phyloP scores from a whole-genome alignment of 83 land plant genomes.

The Picea abies region DNA sequence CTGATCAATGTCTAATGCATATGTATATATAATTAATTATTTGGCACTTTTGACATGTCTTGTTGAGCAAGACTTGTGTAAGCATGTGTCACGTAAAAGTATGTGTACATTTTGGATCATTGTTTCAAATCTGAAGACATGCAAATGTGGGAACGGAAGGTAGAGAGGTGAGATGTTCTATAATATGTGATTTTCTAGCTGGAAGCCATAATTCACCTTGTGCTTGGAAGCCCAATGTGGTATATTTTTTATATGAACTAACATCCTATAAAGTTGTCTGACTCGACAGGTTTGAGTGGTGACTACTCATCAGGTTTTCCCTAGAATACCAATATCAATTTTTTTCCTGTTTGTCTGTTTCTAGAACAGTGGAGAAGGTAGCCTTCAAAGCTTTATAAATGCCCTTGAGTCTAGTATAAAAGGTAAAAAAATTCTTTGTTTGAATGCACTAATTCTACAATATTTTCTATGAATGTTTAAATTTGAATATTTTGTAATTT shows the following conservation, averaged over 20 bases:
- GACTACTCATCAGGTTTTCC: too few species aligned
- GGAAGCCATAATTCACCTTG: neutral
- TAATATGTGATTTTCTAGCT: neutral
- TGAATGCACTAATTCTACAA: too few species aligned
- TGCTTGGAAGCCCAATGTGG: neutral
- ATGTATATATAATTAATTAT: neutral
- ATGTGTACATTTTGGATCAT: neutral
- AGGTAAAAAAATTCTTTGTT: too few species aligned
- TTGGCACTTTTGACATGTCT: neutral
- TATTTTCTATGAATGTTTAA: too few species aligned
- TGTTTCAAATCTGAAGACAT: neutral
- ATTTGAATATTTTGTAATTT: too few species aligned
- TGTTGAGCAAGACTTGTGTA: neutral
- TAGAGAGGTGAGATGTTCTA: neutral
- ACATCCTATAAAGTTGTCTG: too few species aligned
- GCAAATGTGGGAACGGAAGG: neutral
- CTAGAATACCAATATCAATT: too few species aligned
- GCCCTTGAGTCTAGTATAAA: too few species aligned
- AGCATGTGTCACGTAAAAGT: neutral
- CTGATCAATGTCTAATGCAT: neutral
- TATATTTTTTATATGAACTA: neutral
- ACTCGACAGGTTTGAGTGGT: too few species aligned
- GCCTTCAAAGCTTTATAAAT: too few species aligned
- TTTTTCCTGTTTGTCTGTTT: too few species aligned
- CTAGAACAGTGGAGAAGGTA: too few species aligned